A percentile compares a stretch with the other conserved stretches of the same genome.
Conservation (phyloP, 2,329 filamentous ascomycete species). For the Anthostomella pinea region DNA sequence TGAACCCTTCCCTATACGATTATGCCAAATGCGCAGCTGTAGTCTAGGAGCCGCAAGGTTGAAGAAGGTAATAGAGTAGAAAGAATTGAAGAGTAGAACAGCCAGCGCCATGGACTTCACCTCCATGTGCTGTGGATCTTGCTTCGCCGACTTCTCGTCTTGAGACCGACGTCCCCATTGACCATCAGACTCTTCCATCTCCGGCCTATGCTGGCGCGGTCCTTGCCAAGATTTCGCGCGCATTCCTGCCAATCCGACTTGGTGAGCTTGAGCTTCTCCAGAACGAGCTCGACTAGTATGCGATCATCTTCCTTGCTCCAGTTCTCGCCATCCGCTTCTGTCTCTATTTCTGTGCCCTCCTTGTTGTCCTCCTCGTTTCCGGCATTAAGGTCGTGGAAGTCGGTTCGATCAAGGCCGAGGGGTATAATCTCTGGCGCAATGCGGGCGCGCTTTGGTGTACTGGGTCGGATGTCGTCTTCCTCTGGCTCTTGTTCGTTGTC, state of each 20-base stretch:
- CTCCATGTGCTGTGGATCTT: slow-evolving; percentile 57
- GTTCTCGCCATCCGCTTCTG: slow-evolving; percentile 43
- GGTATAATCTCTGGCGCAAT: slow-evolving; percentile 60
- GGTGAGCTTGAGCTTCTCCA: slow-evolving; percentile 63
- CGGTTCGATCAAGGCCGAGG: slow-evolving; percentile 55
- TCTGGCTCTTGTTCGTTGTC: slow-evolving; percentile 20
- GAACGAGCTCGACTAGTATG: slow-evolving; percentile 63
- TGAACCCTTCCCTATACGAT: slow-evolving; percentile 2
- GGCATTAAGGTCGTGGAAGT: slow-evolving; percentile 53
- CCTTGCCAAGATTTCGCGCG: slow-evolving; percentile 60
- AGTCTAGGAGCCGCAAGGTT: too few species aligned
- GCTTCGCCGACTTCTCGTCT: slow-evolving; percentile 44
- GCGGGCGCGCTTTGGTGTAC: slow-evolving; percentile 59
- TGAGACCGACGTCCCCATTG: slow-evolving; percentile 58
- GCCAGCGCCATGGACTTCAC: slow-evolving; percentile 29
- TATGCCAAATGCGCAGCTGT: slow-evolving; percentile 11
- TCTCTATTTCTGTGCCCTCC: slow-evolving; percentile 39
- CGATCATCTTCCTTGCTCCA: slow-evolving; percentile 65
- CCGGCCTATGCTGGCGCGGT: slow-evolving; percentile 53
- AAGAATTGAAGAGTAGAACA: slow-evolving; percentile 2
- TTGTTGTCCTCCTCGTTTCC: slow-evolving; percentile 26
- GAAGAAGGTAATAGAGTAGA: slow-evolving; percentile 6
- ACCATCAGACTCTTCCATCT: slow-evolving; percentile 63
- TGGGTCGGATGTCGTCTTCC: slow-evolving; percentile 34
- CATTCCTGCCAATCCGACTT: slow-evolving; percentile 68